phyloP scores from a whole-genome alignment of 2,329 filamentous ascomycete genomes.

The Cucurbitaria berberidis region DNA sequence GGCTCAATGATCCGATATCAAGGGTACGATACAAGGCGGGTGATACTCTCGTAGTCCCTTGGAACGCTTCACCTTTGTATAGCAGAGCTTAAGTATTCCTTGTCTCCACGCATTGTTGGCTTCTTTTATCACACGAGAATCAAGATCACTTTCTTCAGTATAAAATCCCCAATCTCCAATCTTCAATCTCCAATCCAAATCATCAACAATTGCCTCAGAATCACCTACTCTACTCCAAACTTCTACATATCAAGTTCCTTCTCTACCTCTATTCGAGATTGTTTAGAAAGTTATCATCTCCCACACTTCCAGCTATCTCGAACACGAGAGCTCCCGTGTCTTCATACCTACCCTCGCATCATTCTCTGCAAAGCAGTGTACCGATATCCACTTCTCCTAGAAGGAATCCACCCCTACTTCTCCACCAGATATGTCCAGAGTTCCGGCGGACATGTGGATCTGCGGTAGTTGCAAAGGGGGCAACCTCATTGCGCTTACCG shows the following conservation, averaged over 20 bases:
- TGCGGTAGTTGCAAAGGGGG: constrained; percentile 9
- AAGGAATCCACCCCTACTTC: not conserved
- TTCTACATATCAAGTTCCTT: not conserved
- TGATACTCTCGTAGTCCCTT: not conserved
- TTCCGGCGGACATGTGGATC: constrained; percentile 15
- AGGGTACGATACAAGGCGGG: constrained; percentile 3
- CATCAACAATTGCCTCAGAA: no score
- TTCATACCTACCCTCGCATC: not conserved
- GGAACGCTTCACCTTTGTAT: constrained; percentile 1
- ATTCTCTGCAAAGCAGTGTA: not conserved
- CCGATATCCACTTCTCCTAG: not conserved
- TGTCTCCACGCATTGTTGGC: not conserved
- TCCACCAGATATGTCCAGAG: not conserved
- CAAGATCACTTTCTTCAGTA: not conserved
- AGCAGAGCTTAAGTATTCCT: constrained; percentile 1
- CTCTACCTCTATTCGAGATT: not conserved
- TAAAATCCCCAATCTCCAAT: no score
- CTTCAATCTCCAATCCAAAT: no score
- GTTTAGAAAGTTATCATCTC: no score
- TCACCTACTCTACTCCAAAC: no score
- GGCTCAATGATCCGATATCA: not conserved
- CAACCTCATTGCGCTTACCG: constrained; percentile 8
- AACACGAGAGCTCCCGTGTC: no score
- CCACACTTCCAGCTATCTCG: not conserved
- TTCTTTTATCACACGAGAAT: not conserved